Evolutionary conservation across 768 basidiomycete species (phyloP).

Genomic region (Pulveroboletus sp.): DNA sequence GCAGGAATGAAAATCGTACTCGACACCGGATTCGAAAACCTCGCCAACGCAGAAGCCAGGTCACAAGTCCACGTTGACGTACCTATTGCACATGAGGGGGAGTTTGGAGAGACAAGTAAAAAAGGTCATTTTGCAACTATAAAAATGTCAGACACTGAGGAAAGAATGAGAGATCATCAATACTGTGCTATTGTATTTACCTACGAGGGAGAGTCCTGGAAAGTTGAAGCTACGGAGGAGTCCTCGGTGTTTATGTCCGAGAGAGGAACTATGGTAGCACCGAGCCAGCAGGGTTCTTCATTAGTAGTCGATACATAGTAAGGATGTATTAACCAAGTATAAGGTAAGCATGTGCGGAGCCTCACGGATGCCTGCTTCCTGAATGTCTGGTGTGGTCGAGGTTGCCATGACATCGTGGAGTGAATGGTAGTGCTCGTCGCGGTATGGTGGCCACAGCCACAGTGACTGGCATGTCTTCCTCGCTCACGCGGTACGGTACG

Average conservation of each 20-base stretch:
- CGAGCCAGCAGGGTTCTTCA: conserved; percentile 79
- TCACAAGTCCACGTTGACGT: conserved; percentile 76
- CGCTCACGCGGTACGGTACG: conserved; percentile 63
- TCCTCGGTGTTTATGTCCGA: conserved; percentile 79
- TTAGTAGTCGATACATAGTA: conserved; percentile 75
- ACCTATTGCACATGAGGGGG: conserved; percentile 34
- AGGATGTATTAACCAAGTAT: conserved; percentile 62
- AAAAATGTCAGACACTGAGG: not conserved
- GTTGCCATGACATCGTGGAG: conserved; percentile 79
- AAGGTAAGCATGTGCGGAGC: conserved; percentile 3
- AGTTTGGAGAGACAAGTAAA: not conserved
- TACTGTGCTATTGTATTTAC: conserved; percentile 64
- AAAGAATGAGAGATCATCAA: conserved; percentile 46
- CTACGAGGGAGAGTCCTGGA: conserved; percentile 59
- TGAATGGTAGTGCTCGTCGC: too few relatives aligned
- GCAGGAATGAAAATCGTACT: conserved; percentile 33
- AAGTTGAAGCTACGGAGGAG: conserved; percentile 54
- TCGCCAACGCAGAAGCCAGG: conserved; percentile 72
- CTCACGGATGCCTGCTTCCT: conserved; percentile 38
- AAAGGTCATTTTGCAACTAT: conserved; percentile 33
- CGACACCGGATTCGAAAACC: conserved; percentile 53
- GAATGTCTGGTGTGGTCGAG: conserved; percentile 61
- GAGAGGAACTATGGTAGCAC: conserved; percentile 67
- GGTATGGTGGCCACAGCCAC: conserved; percentile 6
- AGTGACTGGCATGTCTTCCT: conserved; percentile 8